Conservation (phyloP, 1,284 basidiomycete species). For the Flammula alnicola region DNA sequence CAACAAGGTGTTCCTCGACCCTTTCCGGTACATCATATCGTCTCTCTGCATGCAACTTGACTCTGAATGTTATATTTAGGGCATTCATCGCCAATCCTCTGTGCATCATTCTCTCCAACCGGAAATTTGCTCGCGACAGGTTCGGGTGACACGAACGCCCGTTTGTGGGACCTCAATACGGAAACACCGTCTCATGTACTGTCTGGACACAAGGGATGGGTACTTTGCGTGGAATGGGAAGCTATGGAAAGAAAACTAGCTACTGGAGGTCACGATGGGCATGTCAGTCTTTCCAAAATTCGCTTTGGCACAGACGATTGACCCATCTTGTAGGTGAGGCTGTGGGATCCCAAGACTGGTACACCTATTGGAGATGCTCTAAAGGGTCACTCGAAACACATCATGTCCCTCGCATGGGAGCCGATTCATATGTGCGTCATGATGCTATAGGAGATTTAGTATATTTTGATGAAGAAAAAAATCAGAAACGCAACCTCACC, state of each 20-base stretch:
- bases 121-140: conserved; percentile 92
- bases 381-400: conserved; percentile 96
- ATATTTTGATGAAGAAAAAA: conserved; percentile 6
- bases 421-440: conserved; percentile 82
- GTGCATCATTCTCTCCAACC: conserved; percentile 94
- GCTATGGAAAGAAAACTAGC: conserved; percentile 88
- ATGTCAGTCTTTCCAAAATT: conserved; percentile 55
- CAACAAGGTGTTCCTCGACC: conserved; percentile 92
- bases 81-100: conserved; percentile 93
- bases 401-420: conserved; percentile 96
- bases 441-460: conserved; percentile 4
- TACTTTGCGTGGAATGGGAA: conserved; percentile 98
- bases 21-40: conserved; percentile 69
- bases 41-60: conserved; percentile 7
- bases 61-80: conserved; percentile 48
- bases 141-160: conserved; percentile 91
- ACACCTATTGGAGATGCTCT: conserved; percentile 84
- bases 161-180: conserved; percentile 94
- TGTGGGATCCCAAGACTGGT: conserved; percentile 93
- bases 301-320: conserved; percentile 1
- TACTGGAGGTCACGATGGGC: conserved; percentile 88
- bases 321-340: conserved; percentile 69
- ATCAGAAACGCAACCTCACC: conserved; percentile 74
- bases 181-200: conserved; percentile 92
- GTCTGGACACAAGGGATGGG: conserved; percentile 92